Evolutionary conservation across 2,329 filamentous ascomycete genomes (phyloP), one percentile per base, ranked within the genome.

Genomic region (Arthrocladium fulminans): DNA sequence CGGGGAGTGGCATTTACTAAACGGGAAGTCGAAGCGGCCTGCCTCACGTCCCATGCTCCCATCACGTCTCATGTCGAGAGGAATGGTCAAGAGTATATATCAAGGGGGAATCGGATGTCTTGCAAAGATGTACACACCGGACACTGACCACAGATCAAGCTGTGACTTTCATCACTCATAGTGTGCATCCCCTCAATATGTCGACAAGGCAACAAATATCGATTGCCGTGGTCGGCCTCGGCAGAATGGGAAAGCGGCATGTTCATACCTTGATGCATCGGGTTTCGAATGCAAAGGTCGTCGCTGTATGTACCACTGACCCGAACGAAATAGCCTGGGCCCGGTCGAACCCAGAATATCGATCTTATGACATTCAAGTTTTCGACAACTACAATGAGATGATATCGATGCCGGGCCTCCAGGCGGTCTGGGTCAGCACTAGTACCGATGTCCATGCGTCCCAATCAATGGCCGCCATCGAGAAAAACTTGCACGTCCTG

Each of bases 311-410:
- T 58, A 69, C 69, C 2, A 70, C 71, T 4, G 72, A 63, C 49
- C 55, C 73, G 51, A 76, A 82, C 57, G 72, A 73, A 52, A 59
- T 70, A 12, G 59, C 69, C 45, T 78, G 75, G 75, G 76, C 72
- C 6, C 67, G 67, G 51, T 56, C 63, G 45, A 63, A 74, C 54
- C 71, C 79, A 8, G 71, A 67, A 48, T 82, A 82, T 65, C 70
- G 67, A 48, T 81, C 82, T 65, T 78, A 73, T 24, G 75, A 74
- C 12, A 72, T 76, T 43, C 72, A 62, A 45, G 53, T 76, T 23
- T 79, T 77, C 64, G 65, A 62, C 46, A 63, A 75, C 60, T 79
- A 71, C 55, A 73, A 77, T 34, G 69, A 74, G 49, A 76, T 80
- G 74, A 66, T 79, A 41, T 68, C 71, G 61, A 74, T 78, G 51